phyloP scores from a whole-genome alignment of 768 basidiomycete genomes.

The Lentinula lateritia region DNA sequence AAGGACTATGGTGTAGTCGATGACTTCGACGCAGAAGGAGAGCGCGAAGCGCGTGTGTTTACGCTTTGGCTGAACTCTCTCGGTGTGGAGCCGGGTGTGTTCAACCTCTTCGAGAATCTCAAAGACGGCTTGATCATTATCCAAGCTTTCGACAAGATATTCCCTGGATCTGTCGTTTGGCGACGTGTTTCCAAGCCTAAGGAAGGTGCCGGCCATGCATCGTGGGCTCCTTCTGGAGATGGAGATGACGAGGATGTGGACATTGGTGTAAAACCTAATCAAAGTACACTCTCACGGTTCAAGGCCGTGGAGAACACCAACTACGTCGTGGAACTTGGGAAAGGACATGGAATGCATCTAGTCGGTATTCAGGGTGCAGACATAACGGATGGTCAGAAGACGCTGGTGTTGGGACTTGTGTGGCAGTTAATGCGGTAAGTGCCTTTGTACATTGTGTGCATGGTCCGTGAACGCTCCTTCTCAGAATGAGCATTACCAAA shows the following conservation, averaged over 20 bases:
- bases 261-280: constrained; percentile 78
- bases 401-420: constrained; percentile 90
- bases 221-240: constrained; percentile 29
- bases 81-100: constrained; percentile 93
- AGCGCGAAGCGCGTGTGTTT: constrained; percentile 96
- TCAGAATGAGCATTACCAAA: constrained; percentile 82
- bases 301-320: constrained; percentile 99
- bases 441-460: background rate
- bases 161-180: constrained; percentile 92
- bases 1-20: constrained; percentile 87
- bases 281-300: constrained; percentile 85
- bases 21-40: constrained; percentile 98
- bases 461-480: background rate
- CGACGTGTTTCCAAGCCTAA: constrained; percentile 94
- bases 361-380: constrained; percentile 98
- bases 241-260: constrained; percentile 71
- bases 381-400: constrained; percentile 91
- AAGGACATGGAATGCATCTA: constrained; percentile 89
- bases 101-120: constrained; percentile 94
- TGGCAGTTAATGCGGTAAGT: constrained; percentile 95
- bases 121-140: constrained; percentile 89
- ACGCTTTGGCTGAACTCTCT: constrained; percentile 98
- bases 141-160: constrained; percentile 94
- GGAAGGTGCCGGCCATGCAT: constrained; percentile 43
- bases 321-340: constrained; percentile 89